phyloP scores from a whole-genome alignment of 192 early-diverging fungal species.

The Entomortierella lignicola region DNA sequence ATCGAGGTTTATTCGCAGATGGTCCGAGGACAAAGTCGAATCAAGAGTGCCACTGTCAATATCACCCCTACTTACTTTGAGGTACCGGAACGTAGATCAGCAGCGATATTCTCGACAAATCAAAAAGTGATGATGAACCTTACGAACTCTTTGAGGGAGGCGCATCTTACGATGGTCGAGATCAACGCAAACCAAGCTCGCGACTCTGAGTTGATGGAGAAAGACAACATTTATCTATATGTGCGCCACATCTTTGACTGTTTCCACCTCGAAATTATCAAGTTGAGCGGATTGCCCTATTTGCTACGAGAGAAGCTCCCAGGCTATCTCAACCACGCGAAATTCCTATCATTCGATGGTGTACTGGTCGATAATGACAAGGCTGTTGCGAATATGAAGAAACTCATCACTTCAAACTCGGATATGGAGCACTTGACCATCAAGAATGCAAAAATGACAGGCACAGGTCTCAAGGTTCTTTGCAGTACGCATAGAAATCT shows the following conservation, averaged over 20 bases:
- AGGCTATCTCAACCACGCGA: constrained; percentile 21
- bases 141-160: constrained; percentile 18
- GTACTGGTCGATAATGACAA: constrained; percentile 50
- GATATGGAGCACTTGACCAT: constrained; percentile 38
- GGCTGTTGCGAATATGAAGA: constrained; percentile 50
- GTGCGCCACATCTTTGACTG: constrained; percentile 44
- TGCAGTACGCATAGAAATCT: constrained; percentile 37
- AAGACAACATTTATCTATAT: constrained; percentile 48
- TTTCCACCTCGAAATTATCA: constrained; percentile 29
- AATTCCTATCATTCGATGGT: constrained; percentile 32
- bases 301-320: constrained; percentile 39
- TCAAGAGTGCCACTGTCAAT: constrained; percentile 25
- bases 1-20: constrained; percentile 32
- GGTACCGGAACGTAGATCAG: constrained; percentile 15
- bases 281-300: constrained; percentile 36
- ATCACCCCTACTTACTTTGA: constrained; percentile 32
- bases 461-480: constrained; percentile 40
- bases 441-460: constrained; percentile 22
- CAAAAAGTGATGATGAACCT: constrained; percentile 29
- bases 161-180: constrained; percentile 45
- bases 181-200: constrained; percentile 42
- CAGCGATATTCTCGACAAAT: constrained; percentile 25
- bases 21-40: constrained; percentile 19
- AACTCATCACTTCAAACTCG: constrained; percentile 38
- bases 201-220: constrained; percentile 43